Evolutionary conservation across 192 early-diverging fungal species (phyloP), one percentile per base, ranked within the genome.

Genomic region (Piromyces sp.): DNA sequence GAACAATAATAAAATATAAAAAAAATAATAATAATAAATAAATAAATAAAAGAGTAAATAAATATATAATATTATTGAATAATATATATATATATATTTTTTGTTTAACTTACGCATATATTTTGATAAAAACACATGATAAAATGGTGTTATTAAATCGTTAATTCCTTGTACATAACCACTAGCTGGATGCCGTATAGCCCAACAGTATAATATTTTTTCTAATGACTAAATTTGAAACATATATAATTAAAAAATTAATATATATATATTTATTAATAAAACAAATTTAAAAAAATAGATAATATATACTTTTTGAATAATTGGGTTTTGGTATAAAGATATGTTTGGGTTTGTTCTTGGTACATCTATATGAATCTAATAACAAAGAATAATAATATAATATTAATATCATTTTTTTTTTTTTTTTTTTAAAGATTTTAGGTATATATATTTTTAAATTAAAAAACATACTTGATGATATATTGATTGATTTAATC

Each of bases 101-200:
- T n/a, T n/a, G n/a, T n/a, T 40, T 0, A 16, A 85, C 86, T 58
- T 84, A 93, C 92, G 89, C 30, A 94, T 90, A 81, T 92, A 89
- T 3, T 89, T 88, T 81, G 91, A 88, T 17, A 98, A 83, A 83
- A 96, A 99, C 40, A 99, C 98, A 80, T 92, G 92, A 85, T 94
- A 96, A 82, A 99, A 98, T 17, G 98, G 97, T 30, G 95, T 97
- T 17, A 96, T 94, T 30, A 99, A 87, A 84, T 99, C 98, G 86
- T 99, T 98, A 83, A 99, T 99, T 0, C 98, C 98, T 83, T 99
- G 98, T 15, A 99, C 98, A 86, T 98, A 99, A 79, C 96, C 96
- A 86, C 92, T 94, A 26, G 97, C 96, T 14, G 98, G 97, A 81
- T 99, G 98, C 30, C 97, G 89, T 22, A 95, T 96, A 0, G 98